Evolutionary conservation across 441 rosid species (phyloP).

Genomic region (Erysimum cheiri): DNA sequence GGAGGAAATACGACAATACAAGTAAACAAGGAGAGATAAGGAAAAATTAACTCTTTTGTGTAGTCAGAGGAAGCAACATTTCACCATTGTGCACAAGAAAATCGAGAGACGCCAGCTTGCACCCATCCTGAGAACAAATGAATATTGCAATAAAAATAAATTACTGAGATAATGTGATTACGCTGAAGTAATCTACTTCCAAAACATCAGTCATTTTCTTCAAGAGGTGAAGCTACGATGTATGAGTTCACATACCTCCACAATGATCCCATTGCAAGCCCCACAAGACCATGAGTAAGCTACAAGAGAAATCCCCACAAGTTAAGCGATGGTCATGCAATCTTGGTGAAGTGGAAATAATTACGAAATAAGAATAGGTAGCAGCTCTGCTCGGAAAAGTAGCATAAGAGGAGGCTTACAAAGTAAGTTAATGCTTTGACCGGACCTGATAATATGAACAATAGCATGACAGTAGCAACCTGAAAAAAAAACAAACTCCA

Average conservation of each 20-base stretch:
- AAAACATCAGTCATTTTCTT: slow-evolving; percentile 22
- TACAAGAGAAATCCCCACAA: slow-evolving; percentile 43
- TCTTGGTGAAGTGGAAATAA: slow-evolving; percentile 11
- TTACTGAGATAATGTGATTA: not conserved
- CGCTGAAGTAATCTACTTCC: slow-evolving; percentile 20
- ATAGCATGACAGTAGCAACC: slow-evolving; percentile 89
- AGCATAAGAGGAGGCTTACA: slow-evolving; percentile 62
- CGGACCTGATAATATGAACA: slow-evolving; percentile 88
- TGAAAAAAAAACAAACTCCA: slow-evolving; percentile 41
- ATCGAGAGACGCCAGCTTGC: slow-evolving; percentile 77
- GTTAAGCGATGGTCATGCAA: slow-evolving; percentile 16
- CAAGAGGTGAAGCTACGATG: slow-evolving; percentile 9
- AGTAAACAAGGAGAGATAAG: slow-evolving; percentile 16
- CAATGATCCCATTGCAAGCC: slow-evolving; percentile 79
- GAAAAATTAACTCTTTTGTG: slow-evolving; percentile 23
- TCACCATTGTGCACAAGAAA: slow-evolving; percentile 74
- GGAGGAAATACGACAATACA: slow-evolving; percentile 29
- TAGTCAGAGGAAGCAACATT: slow-evolving; percentile 41
- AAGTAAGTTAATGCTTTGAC: slow-evolving; percentile 82
- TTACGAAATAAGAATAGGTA: slow-evolving; percentile 1
- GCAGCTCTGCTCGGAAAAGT: not conserved
- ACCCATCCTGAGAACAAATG: slow-evolving; percentile 57
- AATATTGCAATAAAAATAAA: slow-evolving; percentile 8
- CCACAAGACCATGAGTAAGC: slow-evolving; percentile 87
- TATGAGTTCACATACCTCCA: slow-evolving; percentile 68